Evolutionary conservation across 345 rosid genomes (phyloP), one percentile per base, ranked within the genome.

Genomic region (Melastoma malabathricum): DNA sequence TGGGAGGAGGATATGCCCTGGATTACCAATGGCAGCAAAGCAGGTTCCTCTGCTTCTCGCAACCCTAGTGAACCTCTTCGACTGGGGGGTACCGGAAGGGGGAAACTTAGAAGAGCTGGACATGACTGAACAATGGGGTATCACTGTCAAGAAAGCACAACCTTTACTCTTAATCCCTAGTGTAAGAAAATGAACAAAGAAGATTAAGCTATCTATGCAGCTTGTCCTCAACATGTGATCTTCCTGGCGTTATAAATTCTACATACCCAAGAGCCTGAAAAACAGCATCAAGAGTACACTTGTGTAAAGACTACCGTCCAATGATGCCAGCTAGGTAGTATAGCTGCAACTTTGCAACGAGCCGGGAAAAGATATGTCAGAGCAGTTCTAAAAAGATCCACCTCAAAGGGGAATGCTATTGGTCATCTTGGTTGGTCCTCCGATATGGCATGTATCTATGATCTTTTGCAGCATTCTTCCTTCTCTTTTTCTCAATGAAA

Each of bases 381-480:
- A 34, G 41, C 12, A 34, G 41, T 6, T 34, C 41, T 34, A 12
- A 34, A 6, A 12, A 51, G 41, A 44, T 50, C 25, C 25, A 22
- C 25, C 9, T 41, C 16, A 52, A 31, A 46, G 29, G 15, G 52
- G 53, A 64, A 68, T 58, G 64, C 68, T 61, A 47, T 39, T 70
- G 71, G 43, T 68, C 73, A 0, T 2, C 41, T n/a, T 63, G 56
- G 29, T 18, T 17, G 6, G 77, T 57, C 39, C 86, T 75, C 41
- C 90, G 86, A 57, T 87, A 84, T 13, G 98, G 97, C 80, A 87
- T 69, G 78, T 50, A 87, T 60, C 85, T 68, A 44, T 79, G 94
- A 61, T 92, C 98, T 70, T 92, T 92, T 0, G 97, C 67, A 54
- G 98, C 95, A 66, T 84, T 84, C 74, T 79, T 92, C 82, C 67